These are phyloP conservation scores for Elongisporangium anandrum DNA, from an alignment of 352 stramenopile species.

Conservation along the genomic window DNA sequence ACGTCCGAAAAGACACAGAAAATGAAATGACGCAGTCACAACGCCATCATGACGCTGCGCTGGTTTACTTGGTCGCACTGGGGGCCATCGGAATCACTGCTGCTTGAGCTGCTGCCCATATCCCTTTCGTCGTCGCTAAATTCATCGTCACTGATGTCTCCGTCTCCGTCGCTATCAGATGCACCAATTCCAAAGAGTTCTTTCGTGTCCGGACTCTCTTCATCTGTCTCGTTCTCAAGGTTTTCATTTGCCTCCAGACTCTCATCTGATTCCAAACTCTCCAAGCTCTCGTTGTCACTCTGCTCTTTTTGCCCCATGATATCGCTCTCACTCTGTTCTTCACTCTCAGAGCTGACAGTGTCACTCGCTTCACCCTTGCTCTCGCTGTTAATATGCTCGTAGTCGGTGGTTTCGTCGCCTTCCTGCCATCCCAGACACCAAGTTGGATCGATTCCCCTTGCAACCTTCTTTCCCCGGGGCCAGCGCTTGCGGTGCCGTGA, in stretches of 20 bases:
- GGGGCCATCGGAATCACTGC: neutral
- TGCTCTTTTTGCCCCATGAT: too few species aligned
- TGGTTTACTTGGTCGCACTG: neutral
- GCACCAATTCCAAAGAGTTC: neutral
- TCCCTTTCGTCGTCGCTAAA: neutral
- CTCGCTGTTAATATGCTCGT: neutral
- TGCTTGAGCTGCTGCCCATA: neutral
- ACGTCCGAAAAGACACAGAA: constrained; percentile 1
- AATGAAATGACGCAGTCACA: neutral
- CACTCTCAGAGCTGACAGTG: neutral
- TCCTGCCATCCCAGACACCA: neutral
- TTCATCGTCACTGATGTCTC: neutral
- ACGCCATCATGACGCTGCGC: neutral
- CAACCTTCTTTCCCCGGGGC: constrained; percentile 19
- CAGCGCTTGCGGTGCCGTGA: constrained; percentile 16
- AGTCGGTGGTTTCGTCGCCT: neutral
- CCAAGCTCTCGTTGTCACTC: too few species aligned
- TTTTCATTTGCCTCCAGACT: neutral
- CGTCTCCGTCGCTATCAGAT: neutral
- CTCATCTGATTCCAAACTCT: neutral
- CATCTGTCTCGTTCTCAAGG: neutral
- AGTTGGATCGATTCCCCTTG: neutral
- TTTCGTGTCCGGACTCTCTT: neutral
- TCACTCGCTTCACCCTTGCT: neutral
- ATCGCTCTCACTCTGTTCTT: neutral